Evolutionary conservation across 345 rosid genomes (phyloP), one percentile per base, ranked within the genome.

Genomic region (Turritis glabra): DNA sequence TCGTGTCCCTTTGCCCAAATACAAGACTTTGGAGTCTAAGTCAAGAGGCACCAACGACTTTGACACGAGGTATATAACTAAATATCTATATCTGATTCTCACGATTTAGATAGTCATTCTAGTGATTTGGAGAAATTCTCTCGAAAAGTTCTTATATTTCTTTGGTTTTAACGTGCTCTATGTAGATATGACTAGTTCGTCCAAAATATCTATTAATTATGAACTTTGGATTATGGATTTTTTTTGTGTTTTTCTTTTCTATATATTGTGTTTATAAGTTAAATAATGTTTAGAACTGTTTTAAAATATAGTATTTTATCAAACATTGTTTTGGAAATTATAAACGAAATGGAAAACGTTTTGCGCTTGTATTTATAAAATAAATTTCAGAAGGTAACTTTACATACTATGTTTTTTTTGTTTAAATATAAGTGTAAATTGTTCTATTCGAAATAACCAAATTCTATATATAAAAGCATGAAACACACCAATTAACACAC

Each of bases 1-100:
- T 61, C 88, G 79, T 54, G 79, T 83, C 67, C 97, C 97, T 15
- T 68, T 89, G 14, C 99, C 99, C 33, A 84, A 82, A 14, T 91
- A 95, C 87, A 80, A 72, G 76, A 25, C 69, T 64, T 5, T 75
- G 5, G 76, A 80, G 29, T 71, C 77, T 80, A 79, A 73, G 68
- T 32, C 81, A 18, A 70, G 82, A 73, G 77, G 78, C 25, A 54
- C 65, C 71, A 62, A 63, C 47, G 84, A 51, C 64, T 82, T 80
- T 30, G 65, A 73, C 43, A 76, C 80, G 41, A 85, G 92, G 92
- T 84, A 79, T 48, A 26, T 19, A 26, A 53, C 18, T 40, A 41
- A 22, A 15, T 22, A 15, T 30, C 17, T 19, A 46, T 58, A 1
- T 35, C 25, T 51, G 26, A 52, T 50, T 13, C 55, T 50, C 55